Conservation (phyloP, 2,329 filamentous ascomycete species). For the Podosphaera aphanis region DNA sequence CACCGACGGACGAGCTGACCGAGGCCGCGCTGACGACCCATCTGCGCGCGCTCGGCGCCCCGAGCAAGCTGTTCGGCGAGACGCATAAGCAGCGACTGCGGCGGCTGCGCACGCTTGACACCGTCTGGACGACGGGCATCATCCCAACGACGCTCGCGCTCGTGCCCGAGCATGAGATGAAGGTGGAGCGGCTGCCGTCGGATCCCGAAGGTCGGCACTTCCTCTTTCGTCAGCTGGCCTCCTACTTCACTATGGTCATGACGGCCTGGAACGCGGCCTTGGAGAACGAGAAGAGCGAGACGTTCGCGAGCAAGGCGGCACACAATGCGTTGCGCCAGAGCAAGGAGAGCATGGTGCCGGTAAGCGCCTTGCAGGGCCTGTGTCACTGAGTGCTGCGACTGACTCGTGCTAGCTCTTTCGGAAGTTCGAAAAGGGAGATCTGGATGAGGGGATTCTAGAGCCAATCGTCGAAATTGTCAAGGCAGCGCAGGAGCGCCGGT, state of each 20-base stretch:
- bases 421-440: constrained; percentile 59
- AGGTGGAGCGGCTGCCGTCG: constrained; percentile 38
- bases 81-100: constrained; percentile 42
- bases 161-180: constrained; percentile 74
- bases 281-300: constrained; percentile 36
- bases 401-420: constrained; percentile 42
- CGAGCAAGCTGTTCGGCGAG: constrained; percentile 61
- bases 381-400: neutral
- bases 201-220: constrained; percentile 44
- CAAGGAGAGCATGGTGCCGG: constrained; percentile 63
- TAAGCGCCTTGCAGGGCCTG: constrained; percentile 16
- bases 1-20: constrained; percentile 34
- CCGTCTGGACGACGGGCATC: constrained; percentile 45
- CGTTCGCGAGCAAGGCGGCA: constrained; percentile 59
- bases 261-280: constrained; percentile 67
- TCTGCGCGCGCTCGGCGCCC: constrained; percentile 50
- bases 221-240: constrained; percentile 69
- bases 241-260: constrained; percentile 92
- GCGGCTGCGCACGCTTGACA: constrained; percentile 42
- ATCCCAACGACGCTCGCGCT: constrained; percentile 68
- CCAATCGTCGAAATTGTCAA: constrained; percentile 81
- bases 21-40: constrained; percentile 47
- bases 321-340: constrained; percentile 70
- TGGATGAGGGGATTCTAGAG: constrained; percentile 57
- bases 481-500: constrained; percentile 70